Evolutionary conservation across 2,329 filamentous ascomycete species (phyloP), one percentile per base, ranked within the genome.

Genomic region (Zymoseptoria brevis): DNA sequence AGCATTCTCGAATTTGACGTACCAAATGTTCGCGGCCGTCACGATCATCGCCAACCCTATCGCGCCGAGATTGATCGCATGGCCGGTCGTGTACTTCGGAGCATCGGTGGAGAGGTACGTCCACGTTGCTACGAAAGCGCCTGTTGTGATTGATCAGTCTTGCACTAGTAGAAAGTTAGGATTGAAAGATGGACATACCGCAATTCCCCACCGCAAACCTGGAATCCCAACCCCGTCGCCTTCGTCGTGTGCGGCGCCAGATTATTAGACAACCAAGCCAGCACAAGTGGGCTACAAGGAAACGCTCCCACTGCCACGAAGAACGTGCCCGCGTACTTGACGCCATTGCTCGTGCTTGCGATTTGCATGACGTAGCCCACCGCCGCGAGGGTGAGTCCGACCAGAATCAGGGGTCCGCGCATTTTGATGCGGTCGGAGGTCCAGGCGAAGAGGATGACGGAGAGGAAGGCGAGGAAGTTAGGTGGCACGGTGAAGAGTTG

Each of bases 71-170:
- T 75, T 76, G 59, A 77, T 75, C 5, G 74, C 71, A 64, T 79
- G 75, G 2, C 75, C 76, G 0, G 73, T 71, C 5, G 63, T 67
- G 57, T 76, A 77, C 13, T 72, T 61, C 1, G 75, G 75, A 67
- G 72, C 74, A 66, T 79, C 76, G 58, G 71, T 64, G n/a, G 69
- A 64, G 3, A 80, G 68, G 61, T 78, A 78, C 19, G 75, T 75
- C 57, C 77, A 78, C 0, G 77, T 75, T 1, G 75, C 76, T 8
- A 77, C 71, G 56, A 79, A 79, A 8, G 76, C 76, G 8, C 74
- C 60, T 60, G 24, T 45, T 4, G 13, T n/a, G 16, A 6, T 11
- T 50, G 35, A 29, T 53, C 50, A 54, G 16, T n/a, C n/a, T n/a
- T n/a, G n/a, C n/a, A n/a, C n/a, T n/a, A n/a, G n/a, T n/a, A n/a